Percentiles rank a stretch among this genome's conserved stretches.
These are phyloP conservation scores for Graphium sp. DNA, from an alignment of 2,329 filamentous ascomycete species.

Conservation along the genomic window DNA sequence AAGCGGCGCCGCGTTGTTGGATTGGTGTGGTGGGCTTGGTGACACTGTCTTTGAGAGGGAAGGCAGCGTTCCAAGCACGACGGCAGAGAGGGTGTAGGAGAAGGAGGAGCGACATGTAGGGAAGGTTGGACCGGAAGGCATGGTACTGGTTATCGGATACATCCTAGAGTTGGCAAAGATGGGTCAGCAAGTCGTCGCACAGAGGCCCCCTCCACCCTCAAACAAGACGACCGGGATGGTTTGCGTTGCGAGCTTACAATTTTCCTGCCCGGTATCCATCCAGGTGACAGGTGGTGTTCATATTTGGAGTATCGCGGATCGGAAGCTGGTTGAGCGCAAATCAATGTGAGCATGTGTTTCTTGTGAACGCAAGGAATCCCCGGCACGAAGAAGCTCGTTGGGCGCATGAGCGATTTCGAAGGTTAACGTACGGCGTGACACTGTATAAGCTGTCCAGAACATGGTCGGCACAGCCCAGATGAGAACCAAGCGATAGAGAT, in stretches of 20 bases:
- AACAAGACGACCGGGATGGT: slow-evolving; percentile 4
- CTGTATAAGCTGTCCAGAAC: slow-evolving; percentile 78
- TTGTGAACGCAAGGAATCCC: no score
- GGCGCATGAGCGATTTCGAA: no score
- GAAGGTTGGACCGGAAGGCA: slow-evolving; percentile 72
- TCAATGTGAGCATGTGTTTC: no score
- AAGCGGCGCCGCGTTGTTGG: slow-evolving; percentile 20
- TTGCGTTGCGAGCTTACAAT: slow-evolving; percentile 39
- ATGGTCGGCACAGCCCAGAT: slow-evolving; percentile 57
- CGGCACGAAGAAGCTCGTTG: no score
- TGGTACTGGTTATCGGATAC: slow-evolving; percentile 79
- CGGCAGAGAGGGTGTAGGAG: slow-evolving; percentile 66
- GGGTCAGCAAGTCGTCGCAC: no score
- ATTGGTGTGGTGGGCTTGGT: slow-evolving; percentile 6
- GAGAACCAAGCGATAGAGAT: slow-evolving; percentile 60
- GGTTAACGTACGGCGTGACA: slow-evolving; percentile 63
- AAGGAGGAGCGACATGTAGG: slow-evolving; percentile 59
- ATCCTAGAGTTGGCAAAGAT: slow-evolving; percentile 36
- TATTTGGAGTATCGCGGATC: slow-evolving; percentile 71
- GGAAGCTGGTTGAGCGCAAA: no score
- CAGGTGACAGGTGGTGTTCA: slow-evolving; percentile 51
- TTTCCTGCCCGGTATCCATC: slow-evolving; percentile 86
- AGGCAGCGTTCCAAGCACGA: slow-evolving; percentile 46
- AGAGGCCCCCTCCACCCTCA: no score
- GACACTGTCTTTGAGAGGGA: slow-evolving; percentile 15